phyloP scores from a whole-genome alignment of 805 yeast genomes.

The Kuraishia piskuri region DNA sequence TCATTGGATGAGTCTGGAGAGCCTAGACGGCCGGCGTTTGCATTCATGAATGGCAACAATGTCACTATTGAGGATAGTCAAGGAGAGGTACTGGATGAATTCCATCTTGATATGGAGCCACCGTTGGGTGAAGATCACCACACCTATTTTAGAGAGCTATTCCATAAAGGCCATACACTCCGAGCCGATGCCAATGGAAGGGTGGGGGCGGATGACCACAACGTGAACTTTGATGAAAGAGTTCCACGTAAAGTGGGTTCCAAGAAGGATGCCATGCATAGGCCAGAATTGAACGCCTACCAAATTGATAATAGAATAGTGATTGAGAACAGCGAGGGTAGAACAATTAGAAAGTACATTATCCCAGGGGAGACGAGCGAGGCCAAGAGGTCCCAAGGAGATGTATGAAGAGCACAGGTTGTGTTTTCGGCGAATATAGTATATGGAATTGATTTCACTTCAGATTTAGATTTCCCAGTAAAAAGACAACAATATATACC shows the following conservation, averaged over 20 bases:
- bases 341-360: slow-evolving; percentile 30
- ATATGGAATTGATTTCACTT: not conserved
- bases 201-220: not conserved
- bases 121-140: not conserved
- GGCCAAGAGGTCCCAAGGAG: not conserved
- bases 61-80: slow-evolving; percentile 32
- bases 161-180: not conserved
- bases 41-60: slow-evolving; percentile 32
- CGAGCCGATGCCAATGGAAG: not conserved
- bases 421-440: too few relatives aligned
- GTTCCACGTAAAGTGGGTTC: slow-evolving; percentile 1
- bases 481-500: too few relatives aligned
- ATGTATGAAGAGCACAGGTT: not conserved
- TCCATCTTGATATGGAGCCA: slow-evolving; percentile 3
- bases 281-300: slow-evolving; percentile 25
- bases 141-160: not conserved
- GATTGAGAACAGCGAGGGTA: slow-evolving; percentile 37
- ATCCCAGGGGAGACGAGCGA: not conserved
- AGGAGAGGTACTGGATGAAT: slow-evolving; percentile 34
- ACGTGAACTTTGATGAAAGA: slow-evolving; percentile 6
- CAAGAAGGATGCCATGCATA: not conserved
- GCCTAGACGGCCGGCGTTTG: slow-evolving; percentile 21
- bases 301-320: slow-evolving; percentile 31
- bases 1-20: slow-evolving; percentile 7
- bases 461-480: too few relatives aligned